phyloP scores from a whole-genome alignment of 352 stramenopile genomes.

The Globisporangium cederbergense region DNA sequence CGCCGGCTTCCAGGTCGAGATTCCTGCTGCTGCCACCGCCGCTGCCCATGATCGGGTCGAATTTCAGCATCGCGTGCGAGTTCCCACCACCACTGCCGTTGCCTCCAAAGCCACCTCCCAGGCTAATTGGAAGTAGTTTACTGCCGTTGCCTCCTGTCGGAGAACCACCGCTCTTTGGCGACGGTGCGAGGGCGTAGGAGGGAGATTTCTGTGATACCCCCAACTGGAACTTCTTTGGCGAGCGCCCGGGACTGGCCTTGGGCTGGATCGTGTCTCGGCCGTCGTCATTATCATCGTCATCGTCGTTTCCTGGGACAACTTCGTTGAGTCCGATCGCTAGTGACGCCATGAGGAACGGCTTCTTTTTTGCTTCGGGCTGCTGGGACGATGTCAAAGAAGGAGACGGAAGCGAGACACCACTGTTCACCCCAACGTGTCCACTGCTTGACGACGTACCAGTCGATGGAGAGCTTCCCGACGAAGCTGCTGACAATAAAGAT shows the following conservation, averaged over 20 bases:
- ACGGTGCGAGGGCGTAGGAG: not conserved
- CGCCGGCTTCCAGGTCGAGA: not conserved
- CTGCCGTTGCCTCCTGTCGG: slow-evolving; percentile 4
- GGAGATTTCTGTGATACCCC: slow-evolving; percentile 5
- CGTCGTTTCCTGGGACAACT: not conserved
- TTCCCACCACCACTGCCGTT: not conserved
- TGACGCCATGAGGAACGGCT: slow-evolving; percentile 14
- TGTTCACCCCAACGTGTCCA: not conserved
- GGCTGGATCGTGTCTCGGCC: not conserved
- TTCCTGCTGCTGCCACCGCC: slow-evolving; percentile 1
- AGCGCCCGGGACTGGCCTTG: not conserved
- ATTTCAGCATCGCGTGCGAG: slow-evolving; percentile 4
- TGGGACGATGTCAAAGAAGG: not conserved
- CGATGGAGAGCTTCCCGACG: not conserved
- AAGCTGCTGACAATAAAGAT: not conserved
- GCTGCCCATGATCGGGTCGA: slow-evolving; percentile 12
- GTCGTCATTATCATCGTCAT: not conserved
- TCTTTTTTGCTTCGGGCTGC: slow-evolving; percentile 9
- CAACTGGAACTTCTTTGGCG: slow-evolving; percentile 15
- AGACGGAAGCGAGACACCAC: not conserved
- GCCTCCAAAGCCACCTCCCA: not conserved
- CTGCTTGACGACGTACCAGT: slow-evolving; percentile 3
- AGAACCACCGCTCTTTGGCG: slow-evolving; percentile 7
- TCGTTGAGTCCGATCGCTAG: slow-evolving; percentile 15
- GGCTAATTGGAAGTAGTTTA: slow-evolving; percentile 10